Evolutionary conservation across 2,329 filamentous ascomycete species (phyloP), one percentile per base, ranked within the genome.

Genomic region (Plenodomus tracheiphilus): DNA sequence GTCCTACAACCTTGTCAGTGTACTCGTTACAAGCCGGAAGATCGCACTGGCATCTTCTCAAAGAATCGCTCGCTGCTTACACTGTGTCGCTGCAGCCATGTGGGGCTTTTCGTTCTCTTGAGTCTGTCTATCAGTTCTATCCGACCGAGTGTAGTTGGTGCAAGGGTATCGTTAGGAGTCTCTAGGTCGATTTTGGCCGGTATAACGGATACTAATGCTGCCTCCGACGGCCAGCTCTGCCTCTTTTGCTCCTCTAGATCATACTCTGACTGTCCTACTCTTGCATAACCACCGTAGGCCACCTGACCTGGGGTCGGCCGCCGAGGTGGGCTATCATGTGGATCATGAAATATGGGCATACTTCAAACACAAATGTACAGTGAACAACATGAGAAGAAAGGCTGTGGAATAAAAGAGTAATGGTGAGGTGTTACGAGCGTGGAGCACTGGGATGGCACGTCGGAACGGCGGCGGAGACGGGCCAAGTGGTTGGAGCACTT

Each of bases 81-180:
- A 77, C 82, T 80, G 62, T 81, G 80, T 66, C 51, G 45, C 20
- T 64, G 82, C 34, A 86, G 77, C 89, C 89, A 94, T 4, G 84
- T 83, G 32, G 89, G 86, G 64, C 84, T 88, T 72, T 91, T 85
- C 25, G 85, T 85, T 70, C 83, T 84, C 75, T 97, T 97, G 58
- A 97, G 80, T 56, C 86, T 82, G 72, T 91, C 84, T 48, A 97
- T 97, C 61, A 96, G 77, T 71, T 92, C 87, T 48, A 85, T 84
- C 56, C 92, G 82, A 69, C 91, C 85, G 39, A 75, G 63, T 36
- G 56, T 51, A 15, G 56, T 47, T n/a, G 69, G 55, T 46, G 58
- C 66, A 38, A 51, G 53, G 20, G 47, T 54, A 32, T 62, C 61
- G 30, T 49, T 60, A 16, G 65, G 66, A 22, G 50, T 47, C 17